Evolutionary conservation across 2,329 filamentous ascomycete species (phyloP).

Genomic region (Karstenula rhodostoma): DNA sequence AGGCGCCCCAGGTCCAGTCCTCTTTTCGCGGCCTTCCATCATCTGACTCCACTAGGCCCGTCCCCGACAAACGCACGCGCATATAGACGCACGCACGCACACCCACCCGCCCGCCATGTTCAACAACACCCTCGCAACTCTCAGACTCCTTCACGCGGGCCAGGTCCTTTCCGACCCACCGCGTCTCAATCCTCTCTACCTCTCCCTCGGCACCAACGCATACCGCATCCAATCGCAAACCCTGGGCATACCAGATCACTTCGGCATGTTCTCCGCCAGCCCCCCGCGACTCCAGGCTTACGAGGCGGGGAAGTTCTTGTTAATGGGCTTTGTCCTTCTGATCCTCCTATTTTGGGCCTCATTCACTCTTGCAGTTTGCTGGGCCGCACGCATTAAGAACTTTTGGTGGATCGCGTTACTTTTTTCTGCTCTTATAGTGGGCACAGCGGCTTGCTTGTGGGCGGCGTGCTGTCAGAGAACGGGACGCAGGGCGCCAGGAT

Average conservation of each 20-base stretch:
- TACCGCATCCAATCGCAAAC: constrained; percentile 13
- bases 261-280: constrained; percentile 8
- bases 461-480: background rate
- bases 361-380: constrained; percentile 11
- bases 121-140: constrained; percentile 12
- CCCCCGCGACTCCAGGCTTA: constrained; percentile 8
- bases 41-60: constrained; percentile 5
- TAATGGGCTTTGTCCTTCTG: constrained; percentile 6
- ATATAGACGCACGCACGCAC: constrained; percentile 10
- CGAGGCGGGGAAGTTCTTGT: constrained; percentile 5
- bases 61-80: constrained; percentile 1
- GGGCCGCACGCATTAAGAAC: constrained; percentile 9
- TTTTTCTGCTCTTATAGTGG: background rate
- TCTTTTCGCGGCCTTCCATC: constrained; percentile 5
- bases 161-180: constrained; percentile 10
- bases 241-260: constrained; percentile 11
- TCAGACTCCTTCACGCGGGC: constrained; percentile 9
- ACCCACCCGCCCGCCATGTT: constrained; percentile 5
- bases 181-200: constrained; percentile 10
- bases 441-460: constrained; percentile 1
- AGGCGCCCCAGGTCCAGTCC: constrained; percentile 9
- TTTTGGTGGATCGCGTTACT: constrained; percentile 9
- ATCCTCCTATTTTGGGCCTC: constrained; percentile 8
- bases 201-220: constrained; percentile 10
- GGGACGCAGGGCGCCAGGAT: constrained; percentile 6